A percentile compares a stretch with the other conserved stretches of the same genome.
Evolutionary conservation across 2,329 filamentous ascomycete species (phyloP).

Genomic region (Colletotrichum tofieldiae): DNA sequence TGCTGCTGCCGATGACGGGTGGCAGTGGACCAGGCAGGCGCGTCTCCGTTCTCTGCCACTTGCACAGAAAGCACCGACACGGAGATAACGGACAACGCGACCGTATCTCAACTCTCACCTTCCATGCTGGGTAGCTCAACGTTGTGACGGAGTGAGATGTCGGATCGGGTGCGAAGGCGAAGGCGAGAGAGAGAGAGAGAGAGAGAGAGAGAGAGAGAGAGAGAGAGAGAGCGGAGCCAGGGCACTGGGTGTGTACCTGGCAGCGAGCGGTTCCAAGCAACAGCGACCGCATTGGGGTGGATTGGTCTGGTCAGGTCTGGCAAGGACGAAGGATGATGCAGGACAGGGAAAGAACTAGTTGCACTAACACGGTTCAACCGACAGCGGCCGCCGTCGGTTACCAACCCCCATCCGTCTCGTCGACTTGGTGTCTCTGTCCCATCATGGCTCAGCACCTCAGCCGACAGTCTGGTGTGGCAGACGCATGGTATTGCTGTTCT

Average conservation of each 20-base stretch:
- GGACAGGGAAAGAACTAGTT: not conserved
- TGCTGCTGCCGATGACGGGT: not conserved
- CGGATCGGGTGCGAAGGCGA: constrained; percentile 9
- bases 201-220: not conserved
- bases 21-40: not conserved
- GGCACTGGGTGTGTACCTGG: constrained; percentile 24
- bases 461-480: constrained; percentile 16
- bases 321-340: not conserved
- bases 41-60: not conserved
- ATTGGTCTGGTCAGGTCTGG: constrained; percentile 1
- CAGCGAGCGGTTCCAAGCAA: constrained; percentile 20
- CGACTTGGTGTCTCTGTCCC: constrained; percentile 13
- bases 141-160: constrained; percentile 1
- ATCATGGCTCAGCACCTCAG: not conserved
- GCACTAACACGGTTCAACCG: constrained; percentile 25
- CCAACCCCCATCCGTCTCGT: constrained; percentile 2
- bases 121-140: not conserved
- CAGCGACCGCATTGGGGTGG: not conserved
- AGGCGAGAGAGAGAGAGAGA: not conserved
- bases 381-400: constrained; percentile 24
- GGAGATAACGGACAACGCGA: constrained; percentile 6
- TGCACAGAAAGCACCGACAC: not conserved
- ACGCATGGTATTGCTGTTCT: constrained; percentile 3
- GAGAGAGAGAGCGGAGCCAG: not conserved
- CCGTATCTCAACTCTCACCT: constrained; percentile 1